These are phyloP conservation scores for Fistulinella prunicolor DNA, from an alignment of 768 basidiomycete species.

Conservation along the genomic window DNA sequence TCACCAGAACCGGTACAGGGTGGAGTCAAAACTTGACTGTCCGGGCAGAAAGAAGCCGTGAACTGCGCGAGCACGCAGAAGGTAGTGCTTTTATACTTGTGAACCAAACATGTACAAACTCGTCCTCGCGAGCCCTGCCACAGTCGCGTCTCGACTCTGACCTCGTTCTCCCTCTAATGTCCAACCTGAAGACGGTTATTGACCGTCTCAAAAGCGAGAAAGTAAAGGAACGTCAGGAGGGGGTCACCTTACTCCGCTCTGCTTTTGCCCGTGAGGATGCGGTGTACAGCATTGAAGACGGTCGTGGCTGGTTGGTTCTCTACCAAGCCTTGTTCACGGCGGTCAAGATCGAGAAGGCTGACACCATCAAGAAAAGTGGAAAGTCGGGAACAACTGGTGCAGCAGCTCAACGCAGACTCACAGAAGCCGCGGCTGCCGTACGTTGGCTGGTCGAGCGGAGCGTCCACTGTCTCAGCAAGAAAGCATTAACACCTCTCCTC, in stretches of 20 bases:
- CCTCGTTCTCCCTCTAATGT: conserved; percentile 25
- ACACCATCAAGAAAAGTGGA: conserved; percentile 39
- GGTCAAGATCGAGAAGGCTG: conserved; percentile 60
- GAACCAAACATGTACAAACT: conserved; percentile 32
- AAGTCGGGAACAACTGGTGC: conserved; percentile 41
- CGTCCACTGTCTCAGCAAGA: conserved; percentile 52
- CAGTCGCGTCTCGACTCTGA: conserved; percentile 15
- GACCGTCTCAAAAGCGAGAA: conserved; percentile 57
- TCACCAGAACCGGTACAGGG: conserved; percentile 82
- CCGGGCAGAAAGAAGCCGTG: conserved; percentile 75
- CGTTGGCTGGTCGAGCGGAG: conserved; percentile 72
- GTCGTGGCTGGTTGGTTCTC: conserved; percentile 57
- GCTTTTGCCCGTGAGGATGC: conserved; percentile 50
- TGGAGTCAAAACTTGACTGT: conserved; percentile 54
- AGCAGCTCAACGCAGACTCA: conserved; percentile 57
- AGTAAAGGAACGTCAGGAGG: conserved; percentile 69
- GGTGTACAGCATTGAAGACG: conserved; percentile 38
- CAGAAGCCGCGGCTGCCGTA: conserved; percentile 61
- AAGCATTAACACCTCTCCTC: conserved; percentile 54
- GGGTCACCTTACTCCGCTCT: conserved; percentile 47
- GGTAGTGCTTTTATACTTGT: conserved; percentile 22
- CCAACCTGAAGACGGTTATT: conserved; percentile 47
- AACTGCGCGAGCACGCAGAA: background rate
- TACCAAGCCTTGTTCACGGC: conserved; percentile 71
- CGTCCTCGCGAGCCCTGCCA: conserved; percentile 6